Conservation (phyloP, 1,284 basidiomycete genomes). For the Ustilago vetiveriae region DNA sequence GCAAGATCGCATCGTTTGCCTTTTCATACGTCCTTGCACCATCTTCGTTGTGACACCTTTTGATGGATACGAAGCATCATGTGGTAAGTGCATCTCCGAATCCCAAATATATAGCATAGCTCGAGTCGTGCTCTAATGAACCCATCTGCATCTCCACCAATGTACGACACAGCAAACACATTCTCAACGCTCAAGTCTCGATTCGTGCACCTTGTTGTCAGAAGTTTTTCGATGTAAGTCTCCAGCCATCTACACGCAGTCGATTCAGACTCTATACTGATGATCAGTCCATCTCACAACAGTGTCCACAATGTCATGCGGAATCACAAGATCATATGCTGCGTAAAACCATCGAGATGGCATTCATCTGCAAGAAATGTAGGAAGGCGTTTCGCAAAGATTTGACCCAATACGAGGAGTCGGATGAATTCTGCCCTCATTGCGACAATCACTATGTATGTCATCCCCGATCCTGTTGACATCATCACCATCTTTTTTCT, state of each 20-base stretch:
- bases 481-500: background rate
- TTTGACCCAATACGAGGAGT: constrained; percentile 87
- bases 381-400: constrained; percentile 96
- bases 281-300: background rate
- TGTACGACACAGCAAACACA: constrained; percentile 62
- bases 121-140: background rate
- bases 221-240: constrained; percentile 65
- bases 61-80: too few species aligned
- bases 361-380: constrained; percentile 96
- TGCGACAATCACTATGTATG: constrained; percentile 95
- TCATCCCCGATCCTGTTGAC: too few species aligned
- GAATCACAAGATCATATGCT: constrained; percentile 81
- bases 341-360: constrained; percentile 85
- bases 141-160: background rate
- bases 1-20: too few species aligned
- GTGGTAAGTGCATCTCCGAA: constrained; percentile 12
- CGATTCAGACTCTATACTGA: too few species aligned
- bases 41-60: too few species aligned
- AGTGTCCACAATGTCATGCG: constrained; percentile 89
- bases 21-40: too few species aligned
- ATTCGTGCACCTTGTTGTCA: constrained; percentile 66
- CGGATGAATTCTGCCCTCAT: constrained; percentile 96
- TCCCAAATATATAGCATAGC: too few species aligned
- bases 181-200: constrained; percentile 66
- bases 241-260: background rate